Percentiles rank a stretch among this genome's conserved stretches.
Evolutionary conservation across 257 asterid species (phyloP).

Genomic region (Plantago ovata): DNA sequence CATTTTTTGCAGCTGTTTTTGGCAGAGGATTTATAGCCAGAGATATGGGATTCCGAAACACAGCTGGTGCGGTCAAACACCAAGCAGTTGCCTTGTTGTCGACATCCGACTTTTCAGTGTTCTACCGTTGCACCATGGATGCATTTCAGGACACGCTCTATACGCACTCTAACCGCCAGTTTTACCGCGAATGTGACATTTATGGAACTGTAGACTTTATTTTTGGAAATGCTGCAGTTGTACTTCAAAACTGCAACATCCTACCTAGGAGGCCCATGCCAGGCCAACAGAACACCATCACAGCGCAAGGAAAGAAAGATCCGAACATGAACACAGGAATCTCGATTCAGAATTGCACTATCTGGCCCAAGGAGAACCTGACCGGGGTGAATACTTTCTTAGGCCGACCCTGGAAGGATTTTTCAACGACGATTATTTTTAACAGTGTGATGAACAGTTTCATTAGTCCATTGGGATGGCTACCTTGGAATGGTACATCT

Average conservation of each 20-base stretch:
- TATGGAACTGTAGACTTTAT: slow-evolving; percentile 20
- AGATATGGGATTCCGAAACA: slow-evolving; percentile 22
- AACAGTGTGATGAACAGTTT: background rate
- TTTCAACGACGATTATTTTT: slow-evolving; percentile 7
- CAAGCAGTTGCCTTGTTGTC: slow-evolving; percentile 20
- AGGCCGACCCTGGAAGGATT: slow-evolving; percentile 18
- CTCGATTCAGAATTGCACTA: slow-evolving; percentile 11
- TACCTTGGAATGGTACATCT: slow-evolving; percentile 10
- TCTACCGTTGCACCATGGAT: slow-evolving; percentile 17
- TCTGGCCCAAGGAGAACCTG: background rate
- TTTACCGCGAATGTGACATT: slow-evolving; percentile 16
- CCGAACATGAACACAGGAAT: slow-evolving; percentile 17
- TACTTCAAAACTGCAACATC: slow-evolving; percentile 21
- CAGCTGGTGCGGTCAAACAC: slow-evolving; percentile 17
- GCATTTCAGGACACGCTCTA: slow-evolving; percentile 21
- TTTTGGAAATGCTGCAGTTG: slow-evolving; percentile 19
- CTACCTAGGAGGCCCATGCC: slow-evolving; percentile 15
- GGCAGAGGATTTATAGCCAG: slow-evolving; percentile 17
- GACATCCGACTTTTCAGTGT: slow-evolving; percentile 13
- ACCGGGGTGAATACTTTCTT: slow-evolving; percentile 8
- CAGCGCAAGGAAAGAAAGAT: slow-evolving; percentile 16
- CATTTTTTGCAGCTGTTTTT: slow-evolving; percentile 8
- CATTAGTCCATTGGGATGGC: slow-evolving; percentile 7
- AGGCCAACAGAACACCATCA: slow-evolving; percentile 22
- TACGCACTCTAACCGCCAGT: slow-evolving; percentile 16